Conservation (phyloP, 1,284 basidiomycete genomes). For the Fomitopsis pinicola region DNA sequence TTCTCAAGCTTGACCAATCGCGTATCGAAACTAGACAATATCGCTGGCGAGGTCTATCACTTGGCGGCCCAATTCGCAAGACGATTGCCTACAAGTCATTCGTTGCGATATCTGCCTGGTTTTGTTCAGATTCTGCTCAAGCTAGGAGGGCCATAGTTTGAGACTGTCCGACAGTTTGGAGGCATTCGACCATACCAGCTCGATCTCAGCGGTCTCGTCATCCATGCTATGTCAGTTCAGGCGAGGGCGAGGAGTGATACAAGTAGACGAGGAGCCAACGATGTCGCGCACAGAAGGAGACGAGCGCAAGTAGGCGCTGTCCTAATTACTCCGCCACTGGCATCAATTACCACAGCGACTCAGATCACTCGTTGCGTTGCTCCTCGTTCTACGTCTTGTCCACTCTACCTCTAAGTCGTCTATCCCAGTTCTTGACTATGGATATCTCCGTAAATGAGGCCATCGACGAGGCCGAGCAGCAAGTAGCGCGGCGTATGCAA, state of each 20-base stretch:
- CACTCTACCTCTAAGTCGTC: no score
- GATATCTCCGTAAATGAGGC: not conserved
- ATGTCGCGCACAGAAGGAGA: not conserved
- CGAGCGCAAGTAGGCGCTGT: not conserved
- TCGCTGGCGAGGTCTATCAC: slow-evolving; percentile 40
- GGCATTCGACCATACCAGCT: slow-evolving; percentile 46
- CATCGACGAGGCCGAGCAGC: not conserved
- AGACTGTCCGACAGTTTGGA: not conserved
- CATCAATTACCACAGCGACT: no score
- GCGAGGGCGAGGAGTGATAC: not conserved
- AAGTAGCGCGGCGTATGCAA: not conserved
- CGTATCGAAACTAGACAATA: slow-evolving; percentile 74
- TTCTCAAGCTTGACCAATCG: slow-evolving; percentile 77
- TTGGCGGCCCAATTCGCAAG: not conserved
- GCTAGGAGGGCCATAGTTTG: slow-evolving; percentile 33
- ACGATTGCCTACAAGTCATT: slow-evolving; percentile 63
- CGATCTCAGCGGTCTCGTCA: slow-evolving; percentile 73
- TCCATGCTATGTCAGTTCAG: slow-evolving; percentile 43
- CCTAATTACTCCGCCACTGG: no score
- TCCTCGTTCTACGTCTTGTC: no score
- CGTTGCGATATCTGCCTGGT: slow-evolving; percentile 76
- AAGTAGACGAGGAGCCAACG: no score
- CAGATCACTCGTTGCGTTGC: no score
- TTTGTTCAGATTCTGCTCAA: slow-evolving; percentile 83
- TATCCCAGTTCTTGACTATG: no score